Conservation (phyloP, 139 green algal genomes). For the Ostreobium quekettii region DNA sequence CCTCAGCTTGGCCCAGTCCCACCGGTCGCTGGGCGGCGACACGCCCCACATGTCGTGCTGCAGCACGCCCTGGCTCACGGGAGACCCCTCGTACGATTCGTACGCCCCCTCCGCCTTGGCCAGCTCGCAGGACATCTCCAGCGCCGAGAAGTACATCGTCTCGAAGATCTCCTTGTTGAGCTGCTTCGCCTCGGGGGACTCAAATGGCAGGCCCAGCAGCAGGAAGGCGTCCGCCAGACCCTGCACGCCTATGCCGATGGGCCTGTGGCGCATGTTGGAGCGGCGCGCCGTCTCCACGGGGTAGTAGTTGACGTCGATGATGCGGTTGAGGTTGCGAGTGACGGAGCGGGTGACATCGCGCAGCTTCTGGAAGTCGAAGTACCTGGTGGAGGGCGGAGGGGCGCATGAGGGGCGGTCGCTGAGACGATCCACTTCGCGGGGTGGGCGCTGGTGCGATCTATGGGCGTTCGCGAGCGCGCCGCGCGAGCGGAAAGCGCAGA, state of each 20-base stretch:
- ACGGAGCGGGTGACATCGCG: constrained; percentile 49
- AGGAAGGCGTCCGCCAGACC: constrained; percentile 98
- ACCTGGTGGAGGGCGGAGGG: constrained; percentile 25
- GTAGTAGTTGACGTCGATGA: constrained; percentile 99
- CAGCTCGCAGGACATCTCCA: constrained; percentile 64
- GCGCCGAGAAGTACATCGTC: constrained; percentile 87
- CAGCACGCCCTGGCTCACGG: constrained; percentile 72
- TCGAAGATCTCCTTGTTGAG: constrained; percentile 96
- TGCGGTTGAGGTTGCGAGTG: constrained; percentile 94
- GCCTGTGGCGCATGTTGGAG: constrained; percentile 92
- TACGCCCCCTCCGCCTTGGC: constrained; percentile 77
- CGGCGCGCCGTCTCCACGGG: constrained; percentile 72
- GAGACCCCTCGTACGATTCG: constrained; percentile 75
- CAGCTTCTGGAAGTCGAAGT: constrained; percentile 85
- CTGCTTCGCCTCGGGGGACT: constrained; percentile 66
- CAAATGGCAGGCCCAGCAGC: constrained; percentile 94
- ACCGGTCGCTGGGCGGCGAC: constrained; percentile 44
- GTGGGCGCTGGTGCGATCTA: too few relatives aligned
- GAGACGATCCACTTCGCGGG: too few relatives aligned
- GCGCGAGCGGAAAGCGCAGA: too few relatives aligned
- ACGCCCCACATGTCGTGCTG: constrained; percentile 97
- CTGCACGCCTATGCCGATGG: constrained; percentile 92
- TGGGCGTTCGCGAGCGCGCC: too few relatives aligned
- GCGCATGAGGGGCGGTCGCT: too few relatives aligned
- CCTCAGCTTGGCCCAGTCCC: constrained; percentile 79